Percentiles rank a stretch among this genome's conserved stretches.
phyloP scores from a whole-genome alignment of 192 early-diverging fungal genomes.

The Coemansia reversa region DNA sequence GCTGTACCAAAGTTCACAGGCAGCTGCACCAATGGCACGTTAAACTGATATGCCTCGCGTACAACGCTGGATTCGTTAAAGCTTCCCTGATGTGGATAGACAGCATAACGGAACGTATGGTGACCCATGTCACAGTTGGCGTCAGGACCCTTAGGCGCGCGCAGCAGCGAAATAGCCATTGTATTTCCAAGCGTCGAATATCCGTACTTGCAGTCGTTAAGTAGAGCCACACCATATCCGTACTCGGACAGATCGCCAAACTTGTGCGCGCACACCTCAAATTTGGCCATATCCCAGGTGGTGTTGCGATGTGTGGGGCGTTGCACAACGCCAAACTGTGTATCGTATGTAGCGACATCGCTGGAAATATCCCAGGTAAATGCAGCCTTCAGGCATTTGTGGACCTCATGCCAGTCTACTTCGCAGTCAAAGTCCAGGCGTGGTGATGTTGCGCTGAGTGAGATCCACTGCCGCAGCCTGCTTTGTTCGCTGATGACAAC shows the following conservation, averaged over 20 bases:
- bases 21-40: conserved; percentile 67
- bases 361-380: conserved; percentile 83
- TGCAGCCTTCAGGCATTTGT: conserved; percentile 87
- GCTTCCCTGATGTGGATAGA: conserved; percentile 82
- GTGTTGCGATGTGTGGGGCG: conserved; percentile 96
- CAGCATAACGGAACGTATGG: conserved; percentile 85
- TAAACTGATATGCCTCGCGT: conserved; percentile 85
- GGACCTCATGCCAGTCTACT: conserved; percentile 91
- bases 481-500: conserved; percentile 67
- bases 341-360: conserved; percentile 92
- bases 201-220: conserved; percentile 98
- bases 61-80: conserved; percentile 87
- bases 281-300: conserved; percentile 82
- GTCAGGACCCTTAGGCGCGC: conserved; percentile 81
- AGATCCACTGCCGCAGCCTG: conserved; percentile 71
- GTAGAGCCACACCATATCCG: conserved; percentile 89
- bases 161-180: conserved; percentile 81
- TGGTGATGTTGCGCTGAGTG: conserved; percentile 68
- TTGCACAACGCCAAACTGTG: conserved; percentile 89
- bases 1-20: conserved; percentile 26
- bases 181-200: conserved; percentile 78
- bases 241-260: conserved; percentile 96
- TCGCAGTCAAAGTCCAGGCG: conserved; percentile 86
- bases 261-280: conserved; percentile 97
- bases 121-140: conserved; percentile 61